These are phyloP conservation scores for Dactylorhiza incarnata DNA, from an alignment of 106 monocot species.

Conservation along the genomic window DNA sequence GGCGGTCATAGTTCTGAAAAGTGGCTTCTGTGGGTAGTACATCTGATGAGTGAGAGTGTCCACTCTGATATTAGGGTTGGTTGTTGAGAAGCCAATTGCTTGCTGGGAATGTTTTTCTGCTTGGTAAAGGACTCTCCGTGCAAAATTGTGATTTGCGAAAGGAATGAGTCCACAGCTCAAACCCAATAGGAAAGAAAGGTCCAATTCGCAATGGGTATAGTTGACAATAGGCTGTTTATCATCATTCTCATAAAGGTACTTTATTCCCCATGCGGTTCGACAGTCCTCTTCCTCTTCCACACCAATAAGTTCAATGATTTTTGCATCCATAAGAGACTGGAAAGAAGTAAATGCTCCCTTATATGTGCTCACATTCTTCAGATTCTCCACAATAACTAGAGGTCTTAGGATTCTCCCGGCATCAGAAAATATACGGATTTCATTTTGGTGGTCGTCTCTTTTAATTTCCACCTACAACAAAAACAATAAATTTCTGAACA, in stretches of 20 bases:
- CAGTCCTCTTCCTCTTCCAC: slow-evolving; percentile 96
- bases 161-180: slow-evolving; percentile 91
- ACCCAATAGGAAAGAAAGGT: slow-evolving; percentile 73
- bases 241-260: slow-evolving; percentile 33
- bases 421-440: slow-evolving; percentile 84
- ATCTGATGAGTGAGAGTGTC: slow-evolving; percentile 80
- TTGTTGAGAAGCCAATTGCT: slow-evolving; percentile 82
- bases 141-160: slow-evolving; percentile 92
- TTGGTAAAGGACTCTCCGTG: slow-evolving; percentile 78
- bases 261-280: slow-evolving; percentile 64
- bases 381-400: slow-evolving; percentile 82
- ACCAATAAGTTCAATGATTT: slow-evolving; percentile 74
- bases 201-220: slow-evolving; percentile 85
- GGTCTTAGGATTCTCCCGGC: slow-evolving; percentile 77
- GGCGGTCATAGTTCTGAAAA: slow-evolving; percentile 62
- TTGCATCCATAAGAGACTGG: slow-evolving; percentile 62
- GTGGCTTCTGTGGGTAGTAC: slow-evolving; percentile 91
- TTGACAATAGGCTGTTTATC: slow-evolving; percentile 7
- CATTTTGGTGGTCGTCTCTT: slow-evolving; percentile 58
- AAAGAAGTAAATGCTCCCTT: slow-evolving; percentile 47
- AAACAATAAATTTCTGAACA: slow-evolving; percentile 9
- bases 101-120: slow-evolving; percentile 96
- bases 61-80: slow-evolving; percentile 64
- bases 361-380: slow-evolving; percentile 39
- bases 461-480: slow-evolving; percentile 82